Conservation (phyloP, 306 rosid species). For the Malus asiatica region DNA sequence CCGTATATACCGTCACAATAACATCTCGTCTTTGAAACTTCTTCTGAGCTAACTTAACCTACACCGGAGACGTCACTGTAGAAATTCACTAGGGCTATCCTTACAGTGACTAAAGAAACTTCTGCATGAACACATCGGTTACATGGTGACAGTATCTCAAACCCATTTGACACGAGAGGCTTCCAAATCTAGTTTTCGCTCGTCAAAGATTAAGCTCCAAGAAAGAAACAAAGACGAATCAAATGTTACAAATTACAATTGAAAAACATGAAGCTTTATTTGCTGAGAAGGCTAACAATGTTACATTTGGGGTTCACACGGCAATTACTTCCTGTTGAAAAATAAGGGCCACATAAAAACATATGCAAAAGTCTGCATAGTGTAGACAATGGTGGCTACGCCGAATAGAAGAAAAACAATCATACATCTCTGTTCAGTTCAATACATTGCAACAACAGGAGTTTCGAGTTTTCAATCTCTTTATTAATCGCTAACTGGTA, state of each 20-base stretch:
- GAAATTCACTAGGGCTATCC: too few species aligned
- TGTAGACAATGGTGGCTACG: slow-evolving; percentile 21
- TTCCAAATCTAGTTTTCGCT: too few species aligned
- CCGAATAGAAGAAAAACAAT: slow-evolving; percentile 16
- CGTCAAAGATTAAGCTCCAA: not conserved
- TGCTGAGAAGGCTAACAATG: slow-evolving; percentile 17
- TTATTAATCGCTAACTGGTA: slow-evolving; percentile 33
- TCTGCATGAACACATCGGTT: too few species aligned
- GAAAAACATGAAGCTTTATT: slow-evolving; percentile 34
- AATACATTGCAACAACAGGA: slow-evolving; percentile 26
- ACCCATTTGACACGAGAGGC: too few species aligned
- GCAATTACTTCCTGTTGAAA: slow-evolving; percentile 24
- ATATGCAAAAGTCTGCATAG: slow-evolving; percentile 37
- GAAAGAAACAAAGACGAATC: not conserved
- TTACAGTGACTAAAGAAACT: too few species aligned
- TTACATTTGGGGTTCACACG: slow-evolving; percentile 30
- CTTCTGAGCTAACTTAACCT: too few species aligned
- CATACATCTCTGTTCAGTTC: slow-evolving; percentile 14
- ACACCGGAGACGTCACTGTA: too few species aligned
- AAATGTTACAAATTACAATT: not conserved
- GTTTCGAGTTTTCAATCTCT: slow-evolving; percentile 13
- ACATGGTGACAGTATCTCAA: not conserved
- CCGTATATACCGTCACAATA: not conserved
- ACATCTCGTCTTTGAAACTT: too few species aligned
- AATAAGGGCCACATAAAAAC: slow-evolving; percentile 7